These are phyloP conservation scores for Scenedesmus sp. DNA, from an alignment of 163 green algal species.

Conservation along the genomic window DNA sequence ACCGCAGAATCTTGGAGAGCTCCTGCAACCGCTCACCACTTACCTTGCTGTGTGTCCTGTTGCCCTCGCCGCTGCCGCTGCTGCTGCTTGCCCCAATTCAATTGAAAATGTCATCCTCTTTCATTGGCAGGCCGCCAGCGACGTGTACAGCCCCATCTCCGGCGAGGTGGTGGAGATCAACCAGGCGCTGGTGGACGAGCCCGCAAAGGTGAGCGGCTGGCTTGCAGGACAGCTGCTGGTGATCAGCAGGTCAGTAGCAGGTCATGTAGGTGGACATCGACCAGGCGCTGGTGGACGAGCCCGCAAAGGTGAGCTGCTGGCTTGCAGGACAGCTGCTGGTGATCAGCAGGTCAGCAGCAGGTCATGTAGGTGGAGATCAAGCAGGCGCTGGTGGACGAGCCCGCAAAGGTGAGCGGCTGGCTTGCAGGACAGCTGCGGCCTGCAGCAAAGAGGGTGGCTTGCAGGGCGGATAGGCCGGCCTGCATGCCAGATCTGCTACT, in stretches of 20 bases:
- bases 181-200: constrained; percentile 81
- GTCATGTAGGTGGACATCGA: too few species aligned
- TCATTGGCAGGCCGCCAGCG: constrained; percentile 85
- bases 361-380: too few species aligned
- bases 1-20: neutral
- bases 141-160: constrained; percentile 94
- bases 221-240: neutral
- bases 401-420: too few species aligned
- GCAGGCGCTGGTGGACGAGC: too few species aligned
- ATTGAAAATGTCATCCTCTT: neutral
- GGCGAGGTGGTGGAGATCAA: constrained; percentile 96
- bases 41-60: neutral
- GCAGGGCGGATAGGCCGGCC: too few species aligned
- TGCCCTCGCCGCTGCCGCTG: neutral
- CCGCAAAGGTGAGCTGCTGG: too few species aligned
- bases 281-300: too few species aligned
- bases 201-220: constrained; percentile 71
- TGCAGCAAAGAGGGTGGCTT: too few species aligned
- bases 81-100: neutral
- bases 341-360: neutral
- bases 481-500: too few species aligned
- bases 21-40: neutral
- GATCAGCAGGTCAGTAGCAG: neutral
- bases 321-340: too few species aligned
- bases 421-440: too few species aligned